Evolutionary conservation across 345 rosid species (phyloP).

Genomic region (Linum trigynum): DNA sequence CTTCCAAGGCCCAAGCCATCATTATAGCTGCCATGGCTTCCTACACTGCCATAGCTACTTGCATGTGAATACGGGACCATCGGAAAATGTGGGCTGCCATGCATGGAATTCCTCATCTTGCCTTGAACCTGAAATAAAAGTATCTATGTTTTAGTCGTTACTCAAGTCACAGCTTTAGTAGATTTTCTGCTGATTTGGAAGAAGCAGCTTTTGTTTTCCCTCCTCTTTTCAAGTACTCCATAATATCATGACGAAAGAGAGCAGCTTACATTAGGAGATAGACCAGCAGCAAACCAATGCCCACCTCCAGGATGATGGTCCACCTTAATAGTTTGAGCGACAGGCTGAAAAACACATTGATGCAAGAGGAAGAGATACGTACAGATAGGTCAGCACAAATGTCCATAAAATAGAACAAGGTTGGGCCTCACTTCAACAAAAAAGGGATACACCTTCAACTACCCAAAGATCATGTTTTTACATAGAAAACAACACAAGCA

Average conservation of each 20-base stretch:
- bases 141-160: neutral
- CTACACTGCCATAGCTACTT: conserved; percentile 87
- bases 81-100: conserved; percentile 80
- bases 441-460: neutral
- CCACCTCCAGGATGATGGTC: conserved; percentile 99
- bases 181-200: too few species aligned
- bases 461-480: neutral
- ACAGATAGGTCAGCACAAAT: too few species aligned
- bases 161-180: neutral
- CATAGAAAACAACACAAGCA: neutral
- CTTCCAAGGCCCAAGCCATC: conserved; percentile 69
- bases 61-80: conserved; percentile 56
- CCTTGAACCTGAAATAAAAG: conserved; percentile 51
- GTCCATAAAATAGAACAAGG: neutral
- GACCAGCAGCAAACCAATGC: conserved; percentile 99
- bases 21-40: conserved; percentile 92
- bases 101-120: conserved; percentile 51
- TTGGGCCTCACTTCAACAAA: neutral
- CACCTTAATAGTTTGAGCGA: conserved; percentile 79
- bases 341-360: conserved; percentile 40
- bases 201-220: neutral
- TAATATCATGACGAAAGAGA: conserved; percentile 14
- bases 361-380: neutral
- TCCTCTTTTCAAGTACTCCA: neutral
- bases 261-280: conserved; percentile 83